A percentile compares a stretch with the other conserved stretches of the same genome.
phyloP scores from a whole-genome alignment of 805 yeast genomes.

The Ogataea populi-albae region DNA sequence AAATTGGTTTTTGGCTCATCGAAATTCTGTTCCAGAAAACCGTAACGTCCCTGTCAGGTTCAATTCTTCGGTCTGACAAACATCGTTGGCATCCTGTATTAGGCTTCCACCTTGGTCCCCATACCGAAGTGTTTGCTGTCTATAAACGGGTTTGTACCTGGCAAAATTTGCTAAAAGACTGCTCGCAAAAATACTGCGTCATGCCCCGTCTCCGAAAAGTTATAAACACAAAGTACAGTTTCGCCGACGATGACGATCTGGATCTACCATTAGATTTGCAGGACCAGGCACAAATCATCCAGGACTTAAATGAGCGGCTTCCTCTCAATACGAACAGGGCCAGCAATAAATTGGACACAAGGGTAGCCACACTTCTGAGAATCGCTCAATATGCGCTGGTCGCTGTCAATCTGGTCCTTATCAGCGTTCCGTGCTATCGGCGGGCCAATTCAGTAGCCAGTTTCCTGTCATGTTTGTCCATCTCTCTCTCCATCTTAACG shows the following conservation, averaged over 20 bases:
- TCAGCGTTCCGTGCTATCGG: conserved; percentile 30
- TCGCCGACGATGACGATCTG: conserved; percentile 13
- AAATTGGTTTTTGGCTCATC: too few species aligned
- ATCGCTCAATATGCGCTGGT: conserved; percentile 17
- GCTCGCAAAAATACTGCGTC: neutral
- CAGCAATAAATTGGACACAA: conserved; percentile 10
- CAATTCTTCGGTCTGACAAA: too few species aligned
- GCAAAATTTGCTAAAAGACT: too few species aligned
- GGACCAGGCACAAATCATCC: conserved; percentile 23
- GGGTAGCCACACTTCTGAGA: conserved; percentile 11
- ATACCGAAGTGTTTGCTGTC: too few species aligned
- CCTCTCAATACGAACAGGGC: conserved; percentile 18
- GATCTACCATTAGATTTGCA: conserved; percentile 22
- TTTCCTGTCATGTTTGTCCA: conserved; percentile 23
- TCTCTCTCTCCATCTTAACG: conserved; percentile 17
- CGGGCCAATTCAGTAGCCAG: conserved; percentile 25
- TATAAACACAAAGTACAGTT: conserved; percentile 23
- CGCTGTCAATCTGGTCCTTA: conserved; percentile 24
- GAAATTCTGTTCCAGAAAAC: too few species aligned
- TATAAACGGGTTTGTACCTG: too few species aligned
- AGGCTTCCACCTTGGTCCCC: too few species aligned
- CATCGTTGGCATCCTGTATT: too few species aligned
- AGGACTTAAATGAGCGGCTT: conserved; percentile 14
- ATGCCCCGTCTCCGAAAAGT: conserved; percentile 33
- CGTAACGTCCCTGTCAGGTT: too few species aligned